Evolutionary conservation across 495 filamentous ascomycete genomes (phyloP).

Genomic region (Penicillium herquei): DNA sequence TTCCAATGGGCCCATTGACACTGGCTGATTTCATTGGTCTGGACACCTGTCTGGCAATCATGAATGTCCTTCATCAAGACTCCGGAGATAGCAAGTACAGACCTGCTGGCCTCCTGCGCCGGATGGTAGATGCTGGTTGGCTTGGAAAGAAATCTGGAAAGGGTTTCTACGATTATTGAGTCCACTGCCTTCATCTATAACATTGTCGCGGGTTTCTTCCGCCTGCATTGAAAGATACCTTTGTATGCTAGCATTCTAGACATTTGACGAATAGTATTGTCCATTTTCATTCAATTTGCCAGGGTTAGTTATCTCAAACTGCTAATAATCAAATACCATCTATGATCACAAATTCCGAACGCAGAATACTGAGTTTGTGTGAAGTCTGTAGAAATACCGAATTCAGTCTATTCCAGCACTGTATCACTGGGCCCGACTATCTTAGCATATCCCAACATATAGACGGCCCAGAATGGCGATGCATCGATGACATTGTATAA

Average conservation of each 20-base stretch:
- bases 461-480: too few relatives aligned
- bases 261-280: slow-evolving; percentile 6
- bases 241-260: slow-evolving; percentile 22
- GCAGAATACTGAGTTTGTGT: too few relatives aligned
- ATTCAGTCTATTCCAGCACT: too few relatives aligned
- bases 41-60: slow-evolving; percentile 94
- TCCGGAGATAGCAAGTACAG: slow-evolving; percentile 95
- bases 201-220: neutral
- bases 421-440: too few relatives aligned
- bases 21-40: slow-evolving; percentile 97
- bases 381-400: too few relatives aligned
- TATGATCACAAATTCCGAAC: too few relatives aligned
- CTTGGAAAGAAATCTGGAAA: slow-evolving; percentile 95
- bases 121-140: slow-evolving; percentile 99
- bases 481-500: too few relatives aligned
- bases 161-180: slow-evolving; percentile 87
- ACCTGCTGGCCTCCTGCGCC: slow-evolving; percentile 76
- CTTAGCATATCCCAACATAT: too few relatives aligned
- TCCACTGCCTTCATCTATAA: neutral
- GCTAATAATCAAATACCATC: too few relatives aligned
- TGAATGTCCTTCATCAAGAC: slow-evolving; percentile 91
- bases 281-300: neutral
- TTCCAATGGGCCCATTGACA: slow-evolving; percentile 94
- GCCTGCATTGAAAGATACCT: neutral
- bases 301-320: neutral